Evolutionary conservation across 2,329 filamentous ascomycete species (phyloP).

Genomic region (Achaetomium macrosporum): DNA sequence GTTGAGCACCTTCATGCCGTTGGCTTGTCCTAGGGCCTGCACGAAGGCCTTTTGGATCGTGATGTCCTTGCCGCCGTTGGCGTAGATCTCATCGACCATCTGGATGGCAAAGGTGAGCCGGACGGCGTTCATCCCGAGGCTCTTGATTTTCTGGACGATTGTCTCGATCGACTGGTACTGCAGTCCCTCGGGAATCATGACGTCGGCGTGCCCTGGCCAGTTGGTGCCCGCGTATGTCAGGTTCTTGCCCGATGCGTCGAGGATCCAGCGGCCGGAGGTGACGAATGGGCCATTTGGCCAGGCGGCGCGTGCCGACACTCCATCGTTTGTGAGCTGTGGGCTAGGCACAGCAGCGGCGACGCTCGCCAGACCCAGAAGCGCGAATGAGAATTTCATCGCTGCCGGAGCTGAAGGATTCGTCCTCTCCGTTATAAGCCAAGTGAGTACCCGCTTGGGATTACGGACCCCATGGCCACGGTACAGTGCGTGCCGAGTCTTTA

Average conservation of each 20-base stretch:
- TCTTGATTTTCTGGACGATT: constrained; percentile 52
- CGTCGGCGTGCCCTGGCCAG: constrained; percentile 55
- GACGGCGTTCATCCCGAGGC: constrained; percentile 56
- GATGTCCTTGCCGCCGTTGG: constrained; percentile 42
- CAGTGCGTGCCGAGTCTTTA: no score
- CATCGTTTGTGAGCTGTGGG: background rate
- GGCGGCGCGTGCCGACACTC: constrained; percentile 4
- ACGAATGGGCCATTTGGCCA: constrained; percentile 42
- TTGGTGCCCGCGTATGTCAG: constrained; percentile 52
- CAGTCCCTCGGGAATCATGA: constrained; percentile 61
- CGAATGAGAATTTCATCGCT: constrained; percentile 21
- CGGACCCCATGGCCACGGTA: no score
- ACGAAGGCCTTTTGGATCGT: constrained; percentile 41
- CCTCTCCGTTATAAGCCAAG: no score
- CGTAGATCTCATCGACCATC: constrained; percentile 55
- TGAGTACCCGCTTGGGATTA: no score
- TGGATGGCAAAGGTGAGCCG: constrained; percentile 59
- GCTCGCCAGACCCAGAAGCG: constrained; percentile 17
- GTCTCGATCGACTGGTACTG: constrained; percentile 53
- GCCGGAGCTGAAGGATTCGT: background rate
- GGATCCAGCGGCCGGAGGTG: constrained; percentile 38
- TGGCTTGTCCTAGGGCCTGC: constrained; percentile 43
- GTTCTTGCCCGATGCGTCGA: constrained; percentile 36
- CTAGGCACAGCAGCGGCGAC: constrained; percentile 12
- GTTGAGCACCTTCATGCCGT: constrained; percentile 46